A percentile compares a stretch with the other conserved stretches of the same genome.
phyloP scores from a whole-genome alignment of 768 basidiomycete genomes.

The Tylopilus sp. region DNA sequence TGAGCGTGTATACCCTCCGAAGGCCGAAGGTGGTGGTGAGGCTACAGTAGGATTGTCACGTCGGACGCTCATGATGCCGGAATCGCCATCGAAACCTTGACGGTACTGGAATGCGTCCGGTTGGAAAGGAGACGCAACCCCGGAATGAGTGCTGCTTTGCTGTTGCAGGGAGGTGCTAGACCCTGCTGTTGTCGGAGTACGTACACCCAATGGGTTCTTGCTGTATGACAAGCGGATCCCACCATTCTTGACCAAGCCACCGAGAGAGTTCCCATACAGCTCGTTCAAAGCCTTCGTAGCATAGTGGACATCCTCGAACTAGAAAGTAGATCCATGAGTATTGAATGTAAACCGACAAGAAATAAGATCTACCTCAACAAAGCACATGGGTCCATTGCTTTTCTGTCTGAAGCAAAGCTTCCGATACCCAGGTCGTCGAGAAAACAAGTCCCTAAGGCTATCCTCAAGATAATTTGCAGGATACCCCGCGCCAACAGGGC shows the following conservation, averaged over 20 bases:
- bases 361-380: constrained; percentile 74
- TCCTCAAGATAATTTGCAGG: constrained; percentile 85
- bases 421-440: constrained; percentile 76
- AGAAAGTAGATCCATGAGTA: constrained; percentile 9
- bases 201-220: constrained; percentile 95
- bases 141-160: constrained; percentile 19
- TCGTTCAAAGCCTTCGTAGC: constrained; percentile 88
- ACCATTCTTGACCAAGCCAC: constrained; percentile 88
- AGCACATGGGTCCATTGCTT: constrained; percentile 98
- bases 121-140: constrained; percentile 28
- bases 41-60: constrained; percentile 25
- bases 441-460: constrained; percentile 78
- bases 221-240: constrained; percentile 97
- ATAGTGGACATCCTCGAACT: constrained; percentile 88
- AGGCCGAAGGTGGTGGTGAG: constrained; percentile 24
- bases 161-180: constrained; percentile 26
- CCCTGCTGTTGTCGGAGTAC: constrained; percentile 64
- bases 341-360: neutral
- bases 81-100: constrained; percentile 27
- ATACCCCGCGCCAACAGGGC: constrained; percentile 65
- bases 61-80: constrained; percentile 15
- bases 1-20: constrained; percentile 31
- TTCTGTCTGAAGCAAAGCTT: constrained; percentile 95
- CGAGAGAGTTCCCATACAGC: constrained; percentile 87
- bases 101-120: constrained; percentile 28